Evolutionary conservation across 2,329 filamentous ascomycete genomes (phyloP).

Genomic region (Trichoderma oligosporum): DNA sequence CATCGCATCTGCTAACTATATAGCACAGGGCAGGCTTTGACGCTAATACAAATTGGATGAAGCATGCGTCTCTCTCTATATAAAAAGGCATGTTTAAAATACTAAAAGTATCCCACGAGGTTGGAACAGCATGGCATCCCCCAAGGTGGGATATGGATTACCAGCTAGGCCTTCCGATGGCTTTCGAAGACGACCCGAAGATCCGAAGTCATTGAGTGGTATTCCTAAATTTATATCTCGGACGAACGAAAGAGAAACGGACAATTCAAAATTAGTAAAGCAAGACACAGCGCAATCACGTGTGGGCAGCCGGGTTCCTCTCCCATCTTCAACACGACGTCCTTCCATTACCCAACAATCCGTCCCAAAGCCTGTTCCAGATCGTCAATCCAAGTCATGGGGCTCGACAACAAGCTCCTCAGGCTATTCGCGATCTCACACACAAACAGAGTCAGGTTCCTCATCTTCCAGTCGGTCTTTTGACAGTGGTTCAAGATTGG

Average conservation of each 20-base stretch:
- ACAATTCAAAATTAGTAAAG: conserved; percentile 21
- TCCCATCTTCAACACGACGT: conserved; percentile 24
- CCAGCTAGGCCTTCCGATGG: conserved; percentile 40
- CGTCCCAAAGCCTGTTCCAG: conserved; percentile 27
- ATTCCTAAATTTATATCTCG: conserved; percentile 27
- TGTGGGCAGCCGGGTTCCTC: conserved; percentile 24
- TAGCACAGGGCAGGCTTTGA: not conserved
- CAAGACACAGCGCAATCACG: conserved; percentile 23
- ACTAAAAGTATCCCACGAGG: conserved; percentile 25
- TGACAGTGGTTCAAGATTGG: conserved; percentile 32
- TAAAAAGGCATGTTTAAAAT: conserved; percentile 23
- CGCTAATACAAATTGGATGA: not conserved
- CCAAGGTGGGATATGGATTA: conserved; percentile 39
- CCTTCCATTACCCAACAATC: conserved; percentile 27
- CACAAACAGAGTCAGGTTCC: conserved; percentile 33
- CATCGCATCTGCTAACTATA: conserved; percentile 12
- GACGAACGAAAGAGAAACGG: conserved; percentile 24
- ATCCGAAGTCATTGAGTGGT: conserved; percentile 22
- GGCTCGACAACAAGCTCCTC: conserved; percentile 36
- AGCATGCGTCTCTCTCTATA: conserved; percentile 10
- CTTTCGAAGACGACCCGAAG: conserved; percentile 29
- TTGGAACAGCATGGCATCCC: conserved; percentile 43
- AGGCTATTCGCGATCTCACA: conserved; percentile 31
- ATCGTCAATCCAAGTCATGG: conserved; percentile 44
- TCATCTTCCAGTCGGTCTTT: conserved; percentile 35